phyloP scores from a whole-genome alignment of 805 yeast species.

The Millerago galiae region DNA sequence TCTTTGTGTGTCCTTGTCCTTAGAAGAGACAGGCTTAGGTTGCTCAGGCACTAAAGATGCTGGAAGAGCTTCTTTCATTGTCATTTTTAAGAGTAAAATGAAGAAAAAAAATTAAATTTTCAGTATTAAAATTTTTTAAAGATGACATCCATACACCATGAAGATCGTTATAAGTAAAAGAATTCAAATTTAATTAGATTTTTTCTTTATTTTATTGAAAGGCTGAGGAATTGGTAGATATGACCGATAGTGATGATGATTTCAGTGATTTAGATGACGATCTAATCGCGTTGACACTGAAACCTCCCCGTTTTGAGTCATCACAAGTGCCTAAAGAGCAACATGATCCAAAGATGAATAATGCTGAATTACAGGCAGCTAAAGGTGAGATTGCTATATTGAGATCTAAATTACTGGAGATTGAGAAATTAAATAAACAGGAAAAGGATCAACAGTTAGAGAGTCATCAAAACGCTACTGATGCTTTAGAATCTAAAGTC shows the following conservation, averaged over 20 bases:
- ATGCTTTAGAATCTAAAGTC: conserved; percentile 30
- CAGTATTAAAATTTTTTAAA: neutral
- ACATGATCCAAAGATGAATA: neutral
- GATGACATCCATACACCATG: conserved; percentile 8
- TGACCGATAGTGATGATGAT: conserved; percentile 32
- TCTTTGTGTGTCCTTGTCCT: conserved; percentile 81
- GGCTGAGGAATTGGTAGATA: neutral
- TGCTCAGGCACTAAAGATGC: conserved; percentile 85
- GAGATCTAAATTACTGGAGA: conserved; percentile 51
- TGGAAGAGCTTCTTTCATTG: conserved; percentile 30
- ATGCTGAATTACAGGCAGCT: conserved; percentile 38
- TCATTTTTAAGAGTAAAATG: neutral
- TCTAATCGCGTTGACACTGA: conserved; percentile 41
- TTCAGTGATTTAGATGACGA: conserved; percentile 38
- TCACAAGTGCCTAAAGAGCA: neutral
- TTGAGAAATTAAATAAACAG: conserved; percentile 31
- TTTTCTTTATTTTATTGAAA: too few species aligned
- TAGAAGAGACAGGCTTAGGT: conserved; percentile 74
- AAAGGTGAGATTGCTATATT: conserved; percentile 80
- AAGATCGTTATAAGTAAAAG: neutral
- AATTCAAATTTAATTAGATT: neutral
- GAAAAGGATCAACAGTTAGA: conserved; percentile 22
- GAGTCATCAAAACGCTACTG: conserved; percentile 14
- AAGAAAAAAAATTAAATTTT: neutral
- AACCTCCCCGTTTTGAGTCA: conserved; percentile 22